Conservation (phyloP, 1,284 basidiomycete genomes). For the Pseudozyma sp. region DNA sequence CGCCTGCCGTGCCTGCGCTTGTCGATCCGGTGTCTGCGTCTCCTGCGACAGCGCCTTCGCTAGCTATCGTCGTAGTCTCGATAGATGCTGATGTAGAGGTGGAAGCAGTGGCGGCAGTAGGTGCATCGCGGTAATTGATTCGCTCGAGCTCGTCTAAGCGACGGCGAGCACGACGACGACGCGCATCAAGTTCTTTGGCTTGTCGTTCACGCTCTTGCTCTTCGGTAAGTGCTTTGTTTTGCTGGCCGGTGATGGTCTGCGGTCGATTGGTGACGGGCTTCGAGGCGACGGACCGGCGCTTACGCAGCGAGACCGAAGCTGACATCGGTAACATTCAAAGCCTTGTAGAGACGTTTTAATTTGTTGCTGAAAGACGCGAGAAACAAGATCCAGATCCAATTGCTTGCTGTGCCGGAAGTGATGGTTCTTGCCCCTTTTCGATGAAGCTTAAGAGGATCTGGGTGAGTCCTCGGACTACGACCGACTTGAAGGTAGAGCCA, state of each 20-base stretch:
- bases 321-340: conserved; percentile 6
- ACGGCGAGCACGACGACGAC: conserved; percentile 35
- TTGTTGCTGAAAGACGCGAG: neutral
- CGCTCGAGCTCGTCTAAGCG: conserved; percentile 44
- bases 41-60: neutral
- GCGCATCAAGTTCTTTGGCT: conserved; percentile 36
- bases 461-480: too few species aligned
- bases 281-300: conserved; percentile 35
- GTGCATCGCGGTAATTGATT: conserved; percentile 44
- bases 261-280: conserved; percentile 43
- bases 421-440: too few species aligned
- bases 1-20: conserved; percentile 2
- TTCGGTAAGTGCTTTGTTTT: conserved; percentile 36
- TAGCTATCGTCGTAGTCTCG: neutral
- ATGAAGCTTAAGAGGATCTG: too few species aligned
- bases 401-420: neutral
- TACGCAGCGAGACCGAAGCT: conserved; percentile 37
- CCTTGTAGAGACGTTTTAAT: too few species aligned
- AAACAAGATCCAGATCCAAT: neutral
- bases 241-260: conserved; percentile 47
- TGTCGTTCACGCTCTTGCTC: conserved; percentile 45
- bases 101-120: conserved; percentile 9
- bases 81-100: conserved; percentile 10
- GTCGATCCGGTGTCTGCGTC: neutral
- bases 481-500: too few species aligned